These are phyloP conservation scores for Prunus mume DNA, from an alignment of 306 rosid genomes.

Conservation along the genomic window DNA sequence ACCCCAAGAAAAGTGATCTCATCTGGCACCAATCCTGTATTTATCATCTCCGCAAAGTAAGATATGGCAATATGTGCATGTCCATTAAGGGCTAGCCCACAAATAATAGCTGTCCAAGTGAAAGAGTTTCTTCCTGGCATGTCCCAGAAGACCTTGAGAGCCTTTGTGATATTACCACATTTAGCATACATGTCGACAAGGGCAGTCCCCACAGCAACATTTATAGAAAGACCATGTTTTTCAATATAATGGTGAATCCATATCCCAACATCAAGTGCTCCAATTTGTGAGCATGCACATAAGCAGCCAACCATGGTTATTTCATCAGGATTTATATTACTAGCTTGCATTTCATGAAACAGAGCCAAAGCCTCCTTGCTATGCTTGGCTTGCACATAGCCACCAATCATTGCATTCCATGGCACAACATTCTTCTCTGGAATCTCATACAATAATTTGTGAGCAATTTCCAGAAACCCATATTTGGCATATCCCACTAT, in stretches of 20 bases:
- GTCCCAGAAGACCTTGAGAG: constrained; percentile 62
- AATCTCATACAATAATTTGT: constrained; percentile 45
- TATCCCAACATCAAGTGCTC: constrained; percentile 74
- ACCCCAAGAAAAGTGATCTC: constrained; percentile 82
- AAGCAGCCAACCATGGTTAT: constrained; percentile 63
- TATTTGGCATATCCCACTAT: constrained; percentile 72
- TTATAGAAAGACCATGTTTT: constrained; percentile 39
- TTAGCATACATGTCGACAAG: constrained; percentile 83
- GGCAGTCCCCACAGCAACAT: constrained; percentile 74
- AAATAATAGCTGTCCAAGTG: constrained; percentile 85
- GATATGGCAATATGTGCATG: constrained; percentile 52
- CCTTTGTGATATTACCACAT: constrained; percentile 71
- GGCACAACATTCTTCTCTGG: constrained; percentile 72
- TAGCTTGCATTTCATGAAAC: constrained; percentile 80
- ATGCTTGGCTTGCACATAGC: constrained; percentile 66
- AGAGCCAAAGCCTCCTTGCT: constrained; percentile 70
- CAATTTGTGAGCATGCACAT: constrained; percentile 82
- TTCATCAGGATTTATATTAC: constrained; percentile 56
- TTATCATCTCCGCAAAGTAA: constrained; percentile 65
- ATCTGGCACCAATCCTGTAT: constrained; percentile 60
- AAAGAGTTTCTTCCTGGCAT: constrained; percentile 64
- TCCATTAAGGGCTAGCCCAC: constrained; percentile 76
- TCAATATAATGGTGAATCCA: constrained; percentile 77
- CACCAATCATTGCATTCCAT: constrained; percentile 85
- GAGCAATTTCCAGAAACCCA: constrained; percentile 57